Evolutionary conservation across 2,329 filamentous ascomycete genomes (phyloP).

Genomic region (Ophiosphaerella herpotricha): DNA sequence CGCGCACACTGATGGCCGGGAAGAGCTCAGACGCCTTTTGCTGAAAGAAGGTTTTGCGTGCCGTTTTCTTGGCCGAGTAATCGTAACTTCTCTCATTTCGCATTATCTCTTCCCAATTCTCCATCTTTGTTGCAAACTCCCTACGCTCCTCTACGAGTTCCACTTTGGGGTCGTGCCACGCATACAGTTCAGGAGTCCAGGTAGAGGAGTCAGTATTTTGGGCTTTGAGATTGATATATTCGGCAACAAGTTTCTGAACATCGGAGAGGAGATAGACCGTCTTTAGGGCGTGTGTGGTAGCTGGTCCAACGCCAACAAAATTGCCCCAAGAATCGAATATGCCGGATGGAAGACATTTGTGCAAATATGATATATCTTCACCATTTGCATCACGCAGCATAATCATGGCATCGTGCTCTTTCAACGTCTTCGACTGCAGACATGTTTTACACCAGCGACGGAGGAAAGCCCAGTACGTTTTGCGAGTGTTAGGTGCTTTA

Average conservation of each 20-base stretch:
- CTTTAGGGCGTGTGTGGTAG: constrained; percentile 39
- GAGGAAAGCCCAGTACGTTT: constrained; percentile 51
- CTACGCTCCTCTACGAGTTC: constrained; percentile 36
- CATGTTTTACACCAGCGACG: constrained; percentile 50
- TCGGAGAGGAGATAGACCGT: constrained; percentile 39
- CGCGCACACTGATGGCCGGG: constrained; percentile 41
- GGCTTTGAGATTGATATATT: constrained; percentile 22
- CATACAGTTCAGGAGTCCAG: constrained; percentile 26
- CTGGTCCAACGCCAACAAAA: constrained; percentile 43
- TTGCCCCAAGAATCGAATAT: constrained; percentile 48
- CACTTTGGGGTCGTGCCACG: constrained; percentile 28
- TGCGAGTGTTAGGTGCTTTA: constrained; percentile 41
- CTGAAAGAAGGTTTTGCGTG: constrained; percentile 43
- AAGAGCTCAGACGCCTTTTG: constrained; percentile 43
- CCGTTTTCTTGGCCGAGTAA: constrained; percentile 39
- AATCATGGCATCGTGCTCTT: constrained; percentile 36
- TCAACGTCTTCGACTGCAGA: constrained; percentile 39
- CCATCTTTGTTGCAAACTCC: constrained; percentile 43
- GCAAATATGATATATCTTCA: constrained; percentile 34
- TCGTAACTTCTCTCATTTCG: constrained; percentile 34
- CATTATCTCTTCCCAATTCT: constrained; percentile 43
- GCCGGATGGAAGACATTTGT: constrained; percentile 38
- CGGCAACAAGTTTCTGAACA: constrained; percentile 32
- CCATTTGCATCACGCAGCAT: constrained; percentile 30
- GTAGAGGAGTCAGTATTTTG: constrained; percentile 16